phyloP scores from a whole-genome alignment of 2,329 filamentous ascomycete genomes.

The Penicillium corylophilum region DNA sequence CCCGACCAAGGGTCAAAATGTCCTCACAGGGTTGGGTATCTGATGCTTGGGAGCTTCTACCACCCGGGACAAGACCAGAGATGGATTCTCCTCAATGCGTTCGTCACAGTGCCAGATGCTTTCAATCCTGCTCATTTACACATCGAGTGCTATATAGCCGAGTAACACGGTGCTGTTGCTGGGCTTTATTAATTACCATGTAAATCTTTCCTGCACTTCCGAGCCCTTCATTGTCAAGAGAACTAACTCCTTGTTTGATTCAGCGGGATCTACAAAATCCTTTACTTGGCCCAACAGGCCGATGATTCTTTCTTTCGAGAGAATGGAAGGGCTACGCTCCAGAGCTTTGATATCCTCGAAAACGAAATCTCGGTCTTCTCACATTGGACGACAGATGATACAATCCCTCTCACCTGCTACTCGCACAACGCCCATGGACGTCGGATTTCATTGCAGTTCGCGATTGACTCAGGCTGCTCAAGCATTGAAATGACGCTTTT shows the following conservation, averaged over 20 bases:
- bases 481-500: constrained; percentile 51
- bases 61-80: neutral
- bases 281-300: neutral
- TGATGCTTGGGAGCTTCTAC: neutral
- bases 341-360: neutral
- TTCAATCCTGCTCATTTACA: neutral
- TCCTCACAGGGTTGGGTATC: neutral
- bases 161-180: neutral
- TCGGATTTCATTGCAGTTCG: constrained; percentile 39
- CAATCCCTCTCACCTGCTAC: constrained; percentile 26
- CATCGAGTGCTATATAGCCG: neutral
- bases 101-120: neutral
- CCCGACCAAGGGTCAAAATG: neutral
- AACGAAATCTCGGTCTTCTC: neutral
- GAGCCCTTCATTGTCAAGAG: neutral
- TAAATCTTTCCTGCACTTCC: neutral
- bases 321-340: neutral
- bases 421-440: constrained; percentile 49
- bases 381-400: neutral
- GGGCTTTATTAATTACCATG: neutral
- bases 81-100: neutral
- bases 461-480: constrained; percentile 42
- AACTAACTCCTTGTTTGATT: neutral
- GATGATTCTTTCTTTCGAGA: neutral
- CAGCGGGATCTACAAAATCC: neutral